Evolutionary conservation across 2,329 filamentous ascomycete genomes (phyloP).

Genomic region (Dactylellina cionopaga): DNA sequence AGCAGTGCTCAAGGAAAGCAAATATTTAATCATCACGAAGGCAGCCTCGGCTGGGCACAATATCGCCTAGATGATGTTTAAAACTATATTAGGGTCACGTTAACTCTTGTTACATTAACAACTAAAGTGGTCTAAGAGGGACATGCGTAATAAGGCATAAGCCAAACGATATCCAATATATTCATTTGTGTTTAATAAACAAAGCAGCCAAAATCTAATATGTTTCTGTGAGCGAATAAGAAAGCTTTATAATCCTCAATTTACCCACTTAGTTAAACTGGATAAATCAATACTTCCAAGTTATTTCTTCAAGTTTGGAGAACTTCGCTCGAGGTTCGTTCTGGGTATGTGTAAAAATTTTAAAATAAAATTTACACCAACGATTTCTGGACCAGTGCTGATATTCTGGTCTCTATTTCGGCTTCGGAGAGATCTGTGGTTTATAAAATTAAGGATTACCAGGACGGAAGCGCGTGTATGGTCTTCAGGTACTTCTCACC

Average conservation of each 20-base stretch:
- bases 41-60: conserved; percentile 68
- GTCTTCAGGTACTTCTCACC: conserved; percentile 34
- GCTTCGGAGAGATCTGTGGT: conserved; percentile 72
- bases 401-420: conserved; percentile 75
- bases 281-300: too few relatives aligned
- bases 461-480: not conserved
- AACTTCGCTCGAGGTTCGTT: too few relatives aligned
- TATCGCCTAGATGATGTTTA: conserved; percentile 58
- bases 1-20: conserved; percentile 63
- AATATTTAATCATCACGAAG: conserved; percentile 65
- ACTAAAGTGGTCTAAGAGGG: too few relatives aligned
- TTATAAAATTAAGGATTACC: conserved; percentile 62
- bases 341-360: too few relatives aligned
- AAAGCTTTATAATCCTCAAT: too few relatives aligned
- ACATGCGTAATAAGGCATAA: too few relatives aligned
- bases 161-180: too few relatives aligned
- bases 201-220: not conserved
- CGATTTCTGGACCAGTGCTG: conserved; percentile 65
- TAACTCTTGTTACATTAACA: not conserved
- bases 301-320: too few relatives aligned
- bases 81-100: not conserved
- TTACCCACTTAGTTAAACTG: too few relatives aligned
- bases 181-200: too few relatives aligned
- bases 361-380: conserved; percentile 9
- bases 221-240: too few relatives aligned